Evolutionary conservation across 306 rosid genomes (phyloP), one percentile per base, ranked within the genome.

Genomic region (Corylus americana): DNA sequence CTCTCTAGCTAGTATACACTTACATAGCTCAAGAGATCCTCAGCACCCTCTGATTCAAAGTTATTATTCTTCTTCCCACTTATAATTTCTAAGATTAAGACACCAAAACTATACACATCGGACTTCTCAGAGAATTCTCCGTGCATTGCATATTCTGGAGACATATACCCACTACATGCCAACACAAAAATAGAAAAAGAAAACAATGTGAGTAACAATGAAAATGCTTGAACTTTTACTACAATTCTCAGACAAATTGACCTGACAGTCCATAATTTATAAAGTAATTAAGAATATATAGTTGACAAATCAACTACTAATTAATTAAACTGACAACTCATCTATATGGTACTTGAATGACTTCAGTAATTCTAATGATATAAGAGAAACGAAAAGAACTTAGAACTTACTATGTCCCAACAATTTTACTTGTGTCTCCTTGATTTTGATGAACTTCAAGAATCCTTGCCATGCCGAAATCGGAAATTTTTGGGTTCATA

Each of bases 401-500:
- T 5, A 4, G n/a, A 42, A 13, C 76, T 57, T 57, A 81, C 80
- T 45, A 75, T 8, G 73, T 75, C 37, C 80, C 80, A 5, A 81
- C 80, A 16, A 70, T 50, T 18, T 44, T 55, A 20, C 37, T 45
- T 11, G 77, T 76, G 8, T 37, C 49, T 47, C 16, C 80, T 48
- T 70, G 84, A 55, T 71, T 81, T 70, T 81, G 80, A 59, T 81
- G 66, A n/a, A 37, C 55, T 48, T 22, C 17, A 55, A 81, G 37
- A 7, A 70, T 57, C 49, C 80, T 59, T 37, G 77, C 73, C 64
- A 69, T 81, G 5, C 76, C 84, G 31, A 85, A 85, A 42, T 82
- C 86, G 0, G 83, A 55, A 55, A 85, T 69, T 74, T 85, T 85
- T 1, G 88, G 73, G 11, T 75, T 82, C 81, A 82, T 70, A 5